These are phyloP conservation scores for Allomyces javanicus DNA, from an alignment of 192 early-diverging fungal genomes.

Conservation along the genomic window DNA sequence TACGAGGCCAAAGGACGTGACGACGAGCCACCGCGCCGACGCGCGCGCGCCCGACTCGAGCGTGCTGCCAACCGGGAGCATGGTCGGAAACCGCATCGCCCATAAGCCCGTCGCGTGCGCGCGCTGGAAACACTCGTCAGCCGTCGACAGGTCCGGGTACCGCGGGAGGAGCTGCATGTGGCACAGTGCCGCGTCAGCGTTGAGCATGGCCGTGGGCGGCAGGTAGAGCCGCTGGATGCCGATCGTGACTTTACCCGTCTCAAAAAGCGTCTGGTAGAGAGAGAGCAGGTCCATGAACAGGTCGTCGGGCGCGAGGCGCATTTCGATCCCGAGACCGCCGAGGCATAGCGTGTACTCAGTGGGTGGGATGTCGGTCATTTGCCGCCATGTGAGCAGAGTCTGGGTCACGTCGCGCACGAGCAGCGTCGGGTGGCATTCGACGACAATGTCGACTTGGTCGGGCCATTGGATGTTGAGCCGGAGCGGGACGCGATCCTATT, in stretches of 20 bases:
- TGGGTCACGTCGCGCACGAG: not conserved
- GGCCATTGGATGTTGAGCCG: not conserved
- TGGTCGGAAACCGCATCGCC: not conserved
- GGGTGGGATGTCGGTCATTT: not conserved
- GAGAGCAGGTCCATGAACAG: not conserved
- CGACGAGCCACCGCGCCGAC: not conserved
- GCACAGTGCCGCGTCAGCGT: not conserved
- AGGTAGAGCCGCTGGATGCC: not conserved
- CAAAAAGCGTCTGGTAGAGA: not conserved
- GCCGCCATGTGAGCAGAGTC: not conserved
- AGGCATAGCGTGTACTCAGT: not conserved
- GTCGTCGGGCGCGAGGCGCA: not conserved
- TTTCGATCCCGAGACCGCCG: not conserved
- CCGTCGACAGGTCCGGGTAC: not conserved
- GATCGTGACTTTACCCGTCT: not conserved
- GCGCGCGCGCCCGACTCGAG: too few relatives aligned
- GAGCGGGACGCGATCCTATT: not conserved
- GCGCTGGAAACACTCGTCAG: not conserved
- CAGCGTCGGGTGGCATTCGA: not conserved
- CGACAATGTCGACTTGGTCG: not conserved
- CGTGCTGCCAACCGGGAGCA: not conserved
- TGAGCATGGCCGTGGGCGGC: not conserved
- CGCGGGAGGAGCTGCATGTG: not conserved
- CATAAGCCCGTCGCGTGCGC: not conserved
- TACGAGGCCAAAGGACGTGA: not conserved